Conservation (phyloP, 1,284 basidiomycete genomes). For the Ustilago nuda region DNA sequence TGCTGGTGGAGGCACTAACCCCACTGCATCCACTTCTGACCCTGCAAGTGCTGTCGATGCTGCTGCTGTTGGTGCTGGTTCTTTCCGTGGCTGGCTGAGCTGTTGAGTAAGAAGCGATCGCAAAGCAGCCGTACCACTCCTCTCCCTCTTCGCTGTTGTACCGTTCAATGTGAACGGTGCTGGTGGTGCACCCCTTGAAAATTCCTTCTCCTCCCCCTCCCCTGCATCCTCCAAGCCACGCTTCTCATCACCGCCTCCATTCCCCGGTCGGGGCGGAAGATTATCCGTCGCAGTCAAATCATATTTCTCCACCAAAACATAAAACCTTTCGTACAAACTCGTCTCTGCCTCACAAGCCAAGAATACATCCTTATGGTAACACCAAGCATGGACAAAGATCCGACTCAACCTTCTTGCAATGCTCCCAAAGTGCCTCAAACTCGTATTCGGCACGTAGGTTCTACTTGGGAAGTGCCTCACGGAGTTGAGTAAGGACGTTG, state of each 20-base stretch:
- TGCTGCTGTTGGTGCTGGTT: background rate
- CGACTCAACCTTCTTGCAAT: constrained; percentile 88
- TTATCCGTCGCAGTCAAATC: constrained; percentile 72
- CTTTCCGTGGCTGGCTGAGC: background rate
- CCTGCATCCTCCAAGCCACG: background rate
- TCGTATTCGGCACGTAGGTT: constrained; percentile 75
- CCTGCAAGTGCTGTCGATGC: background rate
- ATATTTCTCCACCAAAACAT: constrained; percentile 82
- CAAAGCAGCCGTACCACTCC: constrained; percentile 33
- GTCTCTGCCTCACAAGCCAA: constrained; percentile 90
- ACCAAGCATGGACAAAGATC: constrained; percentile 93
- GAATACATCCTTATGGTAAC: constrained; percentile 82
- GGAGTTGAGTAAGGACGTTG: constrained; percentile 91
- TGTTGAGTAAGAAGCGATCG: constrained; percentile 28
- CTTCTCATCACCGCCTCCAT: background rate
- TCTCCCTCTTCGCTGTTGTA: constrained; percentile 34
- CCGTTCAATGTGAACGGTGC: constrained; percentile 22
- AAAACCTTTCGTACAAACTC: constrained; percentile 89
- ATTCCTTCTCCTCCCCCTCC: constrained; percentile 13
- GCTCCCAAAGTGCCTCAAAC: constrained; percentile 86
- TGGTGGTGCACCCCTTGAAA: constrained; percentile 20
- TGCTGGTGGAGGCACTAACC: constrained; percentile 47
- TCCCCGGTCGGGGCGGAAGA: constrained; percentile 36
- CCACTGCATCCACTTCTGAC: constrained; percentile 30
- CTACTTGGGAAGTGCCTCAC: constrained; percentile 82